Conservation (phyloP, 2,329 filamentous ascomycete genomes). For the Conoideocrella luteorostrata region DNA sequence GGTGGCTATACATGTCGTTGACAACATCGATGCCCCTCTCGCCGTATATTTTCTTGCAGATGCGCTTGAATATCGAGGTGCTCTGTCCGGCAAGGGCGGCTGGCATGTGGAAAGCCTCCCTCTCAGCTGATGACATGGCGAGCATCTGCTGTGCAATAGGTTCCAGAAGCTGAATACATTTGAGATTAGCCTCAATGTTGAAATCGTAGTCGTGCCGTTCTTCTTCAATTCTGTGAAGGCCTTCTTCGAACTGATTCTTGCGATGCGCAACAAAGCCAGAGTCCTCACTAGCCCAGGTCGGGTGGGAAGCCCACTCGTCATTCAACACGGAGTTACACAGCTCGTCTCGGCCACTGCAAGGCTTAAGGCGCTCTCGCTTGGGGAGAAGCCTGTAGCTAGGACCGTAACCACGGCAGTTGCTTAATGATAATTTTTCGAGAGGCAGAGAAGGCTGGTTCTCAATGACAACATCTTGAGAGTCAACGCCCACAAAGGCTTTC, state of each 20-base stretch:
- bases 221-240: conserved; percentile 91
- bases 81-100: conserved; percentile 84
- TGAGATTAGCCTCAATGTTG: conserved; percentile 90
- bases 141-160: conserved; percentile 88
- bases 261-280: conserved; percentile 95
- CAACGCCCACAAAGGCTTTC: conserved; percentile 74
- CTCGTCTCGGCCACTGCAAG: conserved; percentile 89
- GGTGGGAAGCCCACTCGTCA: conserved; percentile 97
- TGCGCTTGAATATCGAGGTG: conserved; percentile 92
- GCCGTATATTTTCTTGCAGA: conserved; percentile 96
- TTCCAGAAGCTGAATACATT: conserved; percentile 92
- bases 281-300: conserved; percentile 97
- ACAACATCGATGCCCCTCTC: conserved; percentile 82
- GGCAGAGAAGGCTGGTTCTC: conserved; percentile 73
- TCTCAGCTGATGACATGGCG: conserved; percentile 67
- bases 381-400: conserved; percentile 92
- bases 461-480: conserved; percentile 69
- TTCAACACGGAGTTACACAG: conserved; percentile 91
- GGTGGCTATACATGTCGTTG: conserved; percentile 75
- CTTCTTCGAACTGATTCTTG: conserved; percentile 93
- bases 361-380: conserved; percentile 82
- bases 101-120: conserved; percentile 70
- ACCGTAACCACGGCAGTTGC: conserved; percentile 90
- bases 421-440: conserved; percentile 78
- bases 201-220: conserved; percentile 98